Evolutionary conservation across 1,284 basidiomycete genomes (phyloP), one percentile per base, ranked within the genome.

Genomic region (Thelephora terrestris): DNA sequence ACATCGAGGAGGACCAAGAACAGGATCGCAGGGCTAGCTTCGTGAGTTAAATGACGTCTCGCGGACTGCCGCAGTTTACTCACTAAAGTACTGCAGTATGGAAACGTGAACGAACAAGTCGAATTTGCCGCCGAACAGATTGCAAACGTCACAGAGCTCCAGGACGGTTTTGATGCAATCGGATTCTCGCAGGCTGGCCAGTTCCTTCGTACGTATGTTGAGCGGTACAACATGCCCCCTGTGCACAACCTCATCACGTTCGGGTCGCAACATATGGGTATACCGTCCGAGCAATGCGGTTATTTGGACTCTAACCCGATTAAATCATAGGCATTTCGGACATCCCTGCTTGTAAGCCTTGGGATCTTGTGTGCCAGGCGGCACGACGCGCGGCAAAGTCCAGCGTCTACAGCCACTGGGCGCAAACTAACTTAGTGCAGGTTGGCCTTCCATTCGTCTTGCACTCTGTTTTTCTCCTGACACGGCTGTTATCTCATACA

Each of bases 221-320:
- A 98, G 62, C 74, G 81, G 43, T 91, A 87, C 65, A 90, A 91
- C 60, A 67, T 70, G 12, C 90, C 89, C 0, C 79, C 79, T 0
- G 66, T 93, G 9, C 69, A 81, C 58, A 95, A 94, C 61, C 79
- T 99, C 53, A 81, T 99, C 53, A 97, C 94, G 0, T 89, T 90
- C 60, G 86, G 87, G 42, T 80, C 83, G 12, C 85, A 88, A 53
- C 88, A 91, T 58, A 87, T 88, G 82, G 90, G 90, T 20, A 42
- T 42, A 18, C n/a, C 10, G 39, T 42, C 12, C 20, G 20, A 42
- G 9, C 6, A 21, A 20, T 20, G 39, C 7, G 2, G 17, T 9
- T 6, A 14, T 42, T 18, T 42, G 20, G 18, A 20, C 12, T 21
- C n/a, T 20, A 42, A 21, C 25, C n/a, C 21, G 16, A 21, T 42